Evolutionary conservation across 495 filamentous ascomycete genomes (phyloP), one percentile per base, ranked within the genome.

Genomic region (Penicillium fimorum): DNA sequence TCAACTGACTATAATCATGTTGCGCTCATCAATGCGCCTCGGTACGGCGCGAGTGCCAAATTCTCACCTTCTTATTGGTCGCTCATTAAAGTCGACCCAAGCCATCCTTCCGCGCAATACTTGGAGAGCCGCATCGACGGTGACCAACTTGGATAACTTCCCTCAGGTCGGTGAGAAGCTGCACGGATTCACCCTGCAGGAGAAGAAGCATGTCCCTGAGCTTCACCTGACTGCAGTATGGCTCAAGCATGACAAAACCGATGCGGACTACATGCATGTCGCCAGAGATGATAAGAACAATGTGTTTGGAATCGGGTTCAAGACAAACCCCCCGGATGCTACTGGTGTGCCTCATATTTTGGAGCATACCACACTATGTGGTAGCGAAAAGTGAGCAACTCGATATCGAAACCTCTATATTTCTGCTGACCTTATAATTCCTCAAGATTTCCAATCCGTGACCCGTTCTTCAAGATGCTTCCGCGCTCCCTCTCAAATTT

Each of bases 391-490:
- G 89, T 97, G 69, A 50, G 82, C 43, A 22, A 12, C 1, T 7
- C 15, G 5, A 5, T 12, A 20, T 12, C 9, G 5, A 49, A 15
- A 33, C 10, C 11, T 13, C 12, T 58, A 45, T 49, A 12, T 4
- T 33, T 15, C 5, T 10, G 47, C 49, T 55, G 40, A 22, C 38
- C n/a, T 20, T 41, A 0, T 18, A 10, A 53, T 59, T 25, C 8
- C 6, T 18, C 10, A 67, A 96, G 91, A 69, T 96, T 92, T 72
- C 95, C 94, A 17, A 89, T 98, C 58, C 88, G 94, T 51, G 94
- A 98, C 71, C 94, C 94, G 0, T 98, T 98, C 78, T 97, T 98
- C 77, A 98, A 97, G 80, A 98, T 98, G 94, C 83, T 98, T 27
- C 95, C 93, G 13, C 87, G 94, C 47, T 96, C 94, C 24, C 83